These are phyloP conservation scores for Pelargonium australe DNA, from an alignment of 441 rosid genomes.

Conservation along the genomic window DNA sequence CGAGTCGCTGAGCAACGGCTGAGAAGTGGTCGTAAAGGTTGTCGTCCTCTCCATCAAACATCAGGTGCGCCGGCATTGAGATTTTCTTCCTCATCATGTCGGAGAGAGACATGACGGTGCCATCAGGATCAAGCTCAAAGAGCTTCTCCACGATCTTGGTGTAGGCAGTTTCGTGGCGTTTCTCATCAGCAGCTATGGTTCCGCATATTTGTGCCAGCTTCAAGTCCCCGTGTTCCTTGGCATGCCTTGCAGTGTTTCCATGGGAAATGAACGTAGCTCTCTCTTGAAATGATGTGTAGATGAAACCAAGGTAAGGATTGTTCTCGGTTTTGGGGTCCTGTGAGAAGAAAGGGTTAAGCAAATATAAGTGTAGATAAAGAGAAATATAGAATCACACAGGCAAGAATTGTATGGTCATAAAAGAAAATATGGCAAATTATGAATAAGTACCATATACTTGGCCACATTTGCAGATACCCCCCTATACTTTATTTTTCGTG, in stretches of 20 bases:
- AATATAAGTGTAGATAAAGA: too few species aligned
- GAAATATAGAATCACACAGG: too few species aligned
- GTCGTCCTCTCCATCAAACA: conserved; percentile 41
- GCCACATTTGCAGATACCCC: too few species aligned
- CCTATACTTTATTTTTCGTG: too few species aligned
- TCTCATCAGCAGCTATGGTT: conserved; percentile 49
- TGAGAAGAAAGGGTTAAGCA: background rate
- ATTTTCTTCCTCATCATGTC: conserved; percentile 38
- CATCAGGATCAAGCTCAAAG: conserved; percentile 38
- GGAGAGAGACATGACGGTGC: conserved; percentile 33
- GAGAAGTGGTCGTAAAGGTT: conserved; percentile 41
- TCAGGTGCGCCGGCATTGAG: conserved; percentile 39
- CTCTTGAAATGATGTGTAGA: conserved; percentile 55
- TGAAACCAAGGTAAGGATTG: conserved; percentile 45
- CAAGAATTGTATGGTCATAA: too few species aligned
- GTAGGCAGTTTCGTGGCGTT: conserved; percentile 48
- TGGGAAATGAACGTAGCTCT: conserved; percentile 31
- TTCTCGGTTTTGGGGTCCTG: conserved; percentile 53
- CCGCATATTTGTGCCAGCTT: conserved; percentile 46
- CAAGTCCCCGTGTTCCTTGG: conserved; percentile 36
- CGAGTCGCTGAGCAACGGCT: conserved; percentile 39
- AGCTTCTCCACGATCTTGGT: conserved; percentile 48
- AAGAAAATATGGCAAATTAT: too few species aligned
- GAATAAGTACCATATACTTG: too few species aligned
- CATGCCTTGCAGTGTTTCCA: conserved; percentile 41